Base-by-base conservation (phyloP, 225 moss, liverwort and hornwort genomes). In the Polytrichum commune region DNA sequence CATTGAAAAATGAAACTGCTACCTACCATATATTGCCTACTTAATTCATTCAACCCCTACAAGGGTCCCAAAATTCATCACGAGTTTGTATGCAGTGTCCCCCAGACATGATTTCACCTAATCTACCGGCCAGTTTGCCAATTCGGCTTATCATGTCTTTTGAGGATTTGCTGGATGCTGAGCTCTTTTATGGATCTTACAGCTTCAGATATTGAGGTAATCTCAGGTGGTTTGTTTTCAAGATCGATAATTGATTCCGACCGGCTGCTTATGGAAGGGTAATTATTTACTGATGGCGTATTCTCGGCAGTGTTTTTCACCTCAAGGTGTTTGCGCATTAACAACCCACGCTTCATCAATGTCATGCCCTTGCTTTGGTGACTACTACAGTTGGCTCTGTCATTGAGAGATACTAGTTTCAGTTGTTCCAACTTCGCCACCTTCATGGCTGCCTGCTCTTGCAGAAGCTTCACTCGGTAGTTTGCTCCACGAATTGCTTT, bases 401-500 rank as follows among this genome's bases (percentile, higher is more conserved):
- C 66, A 20, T 69, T 27, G 54, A 54, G 69, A 46, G 7, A 8
- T 61, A 30, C 27, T 28, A 13, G 46, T 46, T 30, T 73, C 32
- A 33, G 32, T 69, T 69, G 73, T 27, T 69, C 53, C 64, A 62
- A 63, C 58, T 72, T 80, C 1, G 69, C 66, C 69, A 65, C 76
- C 61, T 64, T 76, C 18, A 46, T 46, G 13, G 69, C 22, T 23
- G 80, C 80, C 62, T 69, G 73, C 65, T 76, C 80, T 22, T 69
- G 69, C 54, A 81, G 66, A 60, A 70, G n/a, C 58, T 66, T 81
- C 27, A 76, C 76, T 76, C 80, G 76, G 66, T 22, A 73, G 29
- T 81, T 76, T 20, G 80, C 80, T 61, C 69, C 80, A 10, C 76
- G 76, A 69, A 76, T 61, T 26, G 80, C 80, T 23, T 81, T 76